Evolutionary conservation across 352 stramenopile genomes (phyloP).

Genomic region (Globisporangium camurandrum): DNA sequence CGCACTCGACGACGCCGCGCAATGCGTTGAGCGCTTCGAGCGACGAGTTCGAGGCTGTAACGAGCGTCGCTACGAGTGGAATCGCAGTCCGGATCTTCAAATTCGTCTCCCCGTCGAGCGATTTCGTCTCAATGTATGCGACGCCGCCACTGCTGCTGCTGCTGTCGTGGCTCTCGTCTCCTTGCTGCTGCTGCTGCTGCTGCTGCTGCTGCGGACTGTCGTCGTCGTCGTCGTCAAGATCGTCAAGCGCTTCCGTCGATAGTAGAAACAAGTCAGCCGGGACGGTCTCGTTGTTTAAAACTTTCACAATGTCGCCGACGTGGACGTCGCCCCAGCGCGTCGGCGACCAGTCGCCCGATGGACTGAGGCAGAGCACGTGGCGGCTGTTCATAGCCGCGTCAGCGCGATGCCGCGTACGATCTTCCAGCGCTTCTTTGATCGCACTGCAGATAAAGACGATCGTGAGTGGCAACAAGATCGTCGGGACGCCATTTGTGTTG

Average conservation of each 20-base stretch:
- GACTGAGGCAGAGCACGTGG: conserved; percentile 37
- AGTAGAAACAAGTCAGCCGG: conserved; percentile 72
- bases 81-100: conserved; percentile 78
- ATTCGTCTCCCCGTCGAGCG: conserved; percentile 78
- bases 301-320: conserved; percentile 79
- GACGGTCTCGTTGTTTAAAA: conserved; percentile 55
- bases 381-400: conserved; percentile 67
- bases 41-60: conserved; percentile 12
- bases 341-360: conserved; percentile 35
- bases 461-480: conserved; percentile 59
- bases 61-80: conserved; percentile 34
- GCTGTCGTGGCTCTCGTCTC: not conserved
- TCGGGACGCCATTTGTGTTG: conserved; percentile 82
- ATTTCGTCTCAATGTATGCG: conserved; percentile 84
- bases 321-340: conserved; percentile 54
- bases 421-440: conserved; percentile 81
- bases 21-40: conserved; percentile 40
- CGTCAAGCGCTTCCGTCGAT: conserved; percentile 38
- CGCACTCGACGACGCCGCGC: conserved; percentile 54
- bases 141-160: conserved; percentile 26
- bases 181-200: conserved; percentile 5
- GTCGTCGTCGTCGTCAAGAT: conserved; percentile 25
- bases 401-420: conserved; percentile 67
- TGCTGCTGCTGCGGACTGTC: not conserved
- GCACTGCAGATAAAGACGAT: conserved; percentile 77